phyloP scores from a whole-genome alignment of 2,329 filamentous ascomycete species.

The Aspergillus tanneri region DNA sequence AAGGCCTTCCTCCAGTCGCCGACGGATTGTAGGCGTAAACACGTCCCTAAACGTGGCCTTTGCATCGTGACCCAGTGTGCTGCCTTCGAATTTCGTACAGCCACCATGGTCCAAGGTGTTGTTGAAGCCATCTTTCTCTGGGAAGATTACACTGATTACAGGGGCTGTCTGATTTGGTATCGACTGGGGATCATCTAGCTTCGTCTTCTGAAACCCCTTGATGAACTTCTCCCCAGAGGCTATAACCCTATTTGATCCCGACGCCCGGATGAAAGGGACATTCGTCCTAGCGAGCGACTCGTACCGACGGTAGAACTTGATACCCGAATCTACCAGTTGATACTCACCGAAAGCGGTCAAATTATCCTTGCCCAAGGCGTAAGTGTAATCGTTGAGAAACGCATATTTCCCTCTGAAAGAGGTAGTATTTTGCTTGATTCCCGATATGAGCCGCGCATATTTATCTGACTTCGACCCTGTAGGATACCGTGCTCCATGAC shows the following conservation, averaged over 20 bases:
- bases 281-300: constrained; percentile 55
- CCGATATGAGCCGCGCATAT: constrained; percentile 65
- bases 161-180: constrained; percentile 50
- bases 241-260: constrained; percentile 69
- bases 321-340: constrained; percentile 72
- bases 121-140: constrained; percentile 66
- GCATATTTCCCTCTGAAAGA: constrained; percentile 62
- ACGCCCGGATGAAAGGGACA: constrained; percentile 70
- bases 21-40: constrained; percentile 67
- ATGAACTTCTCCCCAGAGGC: constrained; percentile 75
- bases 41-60: constrained; percentile 59
- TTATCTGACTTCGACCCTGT: constrained; percentile 64
- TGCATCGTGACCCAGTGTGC: constrained; percentile 43
- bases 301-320: constrained; percentile 75
- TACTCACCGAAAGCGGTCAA: constrained; percentile 67
- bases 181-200: constrained; percentile 43
- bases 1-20: constrained; percentile 67
- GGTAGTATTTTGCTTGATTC: constrained; percentile 60
- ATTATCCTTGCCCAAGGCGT: constrained; percentile 67
- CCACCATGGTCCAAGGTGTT: constrained; percentile 77
- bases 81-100: constrained; percentile 69
- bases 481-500: constrained; percentile 82
- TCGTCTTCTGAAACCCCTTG: constrained; percentile 66
- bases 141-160: constrained; percentile 63
- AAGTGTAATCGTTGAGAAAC: constrained; percentile 71